Evolutionary conservation across 371 early-diverging fungal genomes (phyloP).

Genomic region (Parasitella parasitica): DNA sequence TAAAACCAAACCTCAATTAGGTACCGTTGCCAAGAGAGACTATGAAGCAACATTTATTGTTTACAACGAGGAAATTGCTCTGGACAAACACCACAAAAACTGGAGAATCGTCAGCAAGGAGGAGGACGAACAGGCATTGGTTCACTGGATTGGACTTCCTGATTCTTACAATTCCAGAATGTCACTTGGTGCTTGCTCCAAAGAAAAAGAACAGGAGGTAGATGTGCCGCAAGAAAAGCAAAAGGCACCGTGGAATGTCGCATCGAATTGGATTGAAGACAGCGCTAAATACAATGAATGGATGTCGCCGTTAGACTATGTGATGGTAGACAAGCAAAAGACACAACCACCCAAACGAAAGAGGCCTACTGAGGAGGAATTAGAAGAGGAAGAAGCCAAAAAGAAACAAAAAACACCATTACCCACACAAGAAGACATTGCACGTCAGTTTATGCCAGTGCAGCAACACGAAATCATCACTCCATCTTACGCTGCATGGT

Average conservation of each 20-base stretch:
- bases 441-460: conserved; percentile 63
- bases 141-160: conserved; percentile 77
- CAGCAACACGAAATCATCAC: conserved; percentile 84
- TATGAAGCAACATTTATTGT: conserved; percentile 64
- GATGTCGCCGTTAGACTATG: conserved; percentile 72
- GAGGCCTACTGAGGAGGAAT: conserved; percentile 15
- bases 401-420: conserved; percentile 15
- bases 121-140: conserved; percentile 49
- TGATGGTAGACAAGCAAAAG: conserved; percentile 15
- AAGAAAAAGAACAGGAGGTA: conserved; percentile 4
- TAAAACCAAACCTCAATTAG: no score
- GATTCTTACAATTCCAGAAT: conserved; percentile 76
- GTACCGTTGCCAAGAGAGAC: conserved; percentile 31
- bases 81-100: conserved; percentile 13
- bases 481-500: conserved; percentile 96
- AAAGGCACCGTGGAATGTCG: conserved; percentile 62
- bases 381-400: conserved; percentile 10
- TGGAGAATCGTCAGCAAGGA: conserved; percentile 17
- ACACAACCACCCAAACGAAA: conserved; percentile 17
- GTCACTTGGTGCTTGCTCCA: conserved; percentile 1
- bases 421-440: conserved; percentile 55
- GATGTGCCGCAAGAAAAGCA: conserved; percentile 14
- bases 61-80: conserved; percentile 20
- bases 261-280: conserved; percentile 69
- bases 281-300: conserved; percentile 72